Conservation (phyloP, 2,329 filamentous ascomycete species). For the Phaeosphaeria sp. region DNA sequence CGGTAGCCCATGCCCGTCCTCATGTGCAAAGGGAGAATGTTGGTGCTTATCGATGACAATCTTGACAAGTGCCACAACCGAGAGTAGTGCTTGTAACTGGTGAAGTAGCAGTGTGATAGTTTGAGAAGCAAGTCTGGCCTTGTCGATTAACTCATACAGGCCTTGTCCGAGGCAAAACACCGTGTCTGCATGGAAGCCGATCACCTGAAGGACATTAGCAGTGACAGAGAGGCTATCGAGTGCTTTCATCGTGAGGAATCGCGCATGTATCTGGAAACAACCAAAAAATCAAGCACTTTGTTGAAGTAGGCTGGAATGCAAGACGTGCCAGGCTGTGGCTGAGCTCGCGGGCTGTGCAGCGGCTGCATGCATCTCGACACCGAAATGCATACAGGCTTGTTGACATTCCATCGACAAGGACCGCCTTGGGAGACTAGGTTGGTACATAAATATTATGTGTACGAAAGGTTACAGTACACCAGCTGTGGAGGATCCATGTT, state of each 20-base stretch:
- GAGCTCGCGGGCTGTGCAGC: not conserved
- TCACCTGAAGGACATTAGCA: not conserved
- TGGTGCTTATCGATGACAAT: not conserved
- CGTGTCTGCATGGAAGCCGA: not conserved
- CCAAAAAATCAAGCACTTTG: not conserved
- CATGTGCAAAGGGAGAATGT: not conserved
- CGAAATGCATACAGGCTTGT: not conserved
- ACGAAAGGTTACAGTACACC: too few species aligned
- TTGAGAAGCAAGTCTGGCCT: not conserved
- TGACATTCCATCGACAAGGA: too few species aligned
- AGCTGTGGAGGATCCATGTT: too few species aligned
- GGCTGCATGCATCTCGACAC: not conserved
- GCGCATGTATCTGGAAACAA: not conserved
- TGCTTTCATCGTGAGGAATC: not conserved
- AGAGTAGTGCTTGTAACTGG: not conserved
- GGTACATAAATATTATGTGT: too few species aligned
- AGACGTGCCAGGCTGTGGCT: not conserved
- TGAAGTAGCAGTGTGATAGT: not conserved
- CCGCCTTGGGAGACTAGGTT: too few species aligned
- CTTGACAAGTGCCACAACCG: not conserved
- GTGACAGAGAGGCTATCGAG: not conserved
- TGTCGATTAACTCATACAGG: not conserved
- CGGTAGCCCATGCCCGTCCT: not conserved
- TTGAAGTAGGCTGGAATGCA: not conserved
- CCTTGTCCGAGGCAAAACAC: not conserved